phyloP scores from a whole-genome alignment of 1,284 basidiomycete genomes.

The Chiua sp. region DNA sequence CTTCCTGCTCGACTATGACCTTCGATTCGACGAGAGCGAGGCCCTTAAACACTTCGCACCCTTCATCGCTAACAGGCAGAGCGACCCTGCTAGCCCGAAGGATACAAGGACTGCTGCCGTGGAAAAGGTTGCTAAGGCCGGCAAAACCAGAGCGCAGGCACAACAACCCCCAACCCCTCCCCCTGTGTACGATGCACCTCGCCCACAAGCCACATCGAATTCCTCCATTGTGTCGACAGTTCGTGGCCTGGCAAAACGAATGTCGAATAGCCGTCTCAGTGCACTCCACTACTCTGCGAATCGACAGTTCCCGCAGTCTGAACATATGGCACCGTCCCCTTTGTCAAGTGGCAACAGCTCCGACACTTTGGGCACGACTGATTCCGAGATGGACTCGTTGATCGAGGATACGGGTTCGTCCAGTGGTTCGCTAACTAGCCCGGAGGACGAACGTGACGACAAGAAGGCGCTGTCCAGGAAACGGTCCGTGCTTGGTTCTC shows the following conservation, averaged over 20 bases:
- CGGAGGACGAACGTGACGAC: conserved; percentile 57
- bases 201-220: conserved; percentile 27
- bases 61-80: conserved; percentile 51
- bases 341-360: conserved; percentile 47
- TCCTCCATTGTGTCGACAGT: conserved; percentile 49
- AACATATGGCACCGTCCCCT: conserved; percentile 40
- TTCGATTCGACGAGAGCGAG: conserved; percentile 84
- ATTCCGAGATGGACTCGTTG: conserved; percentile 66
- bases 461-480: conserved; percentile 37
- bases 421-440: conserved; percentile 55
- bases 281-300: conserved; percentile 20
- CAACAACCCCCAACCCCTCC: conserved; percentile 49
- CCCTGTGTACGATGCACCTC: conserved; percentile 42
- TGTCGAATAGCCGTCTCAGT: conserved; percentile 48
- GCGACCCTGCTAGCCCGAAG: conserved; percentile 34
- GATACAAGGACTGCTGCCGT: conserved; percentile 61
- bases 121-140: conserved; percentile 60
- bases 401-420: conserved; percentile 69
- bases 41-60: conserved; percentile 66
- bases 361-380: conserved; percentile 50
- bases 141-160: conserved; percentile 59
- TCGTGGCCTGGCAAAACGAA: conserved; percentile 58
- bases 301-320: conserved; percentile 20
- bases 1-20: conserved; percentile 87
- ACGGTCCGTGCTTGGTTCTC: conserved; percentile 46